Evolutionary conservation across 2,329 filamentous ascomycete species (phyloP).

Genomic region (Orbilia blumenaviensis): DNA sequence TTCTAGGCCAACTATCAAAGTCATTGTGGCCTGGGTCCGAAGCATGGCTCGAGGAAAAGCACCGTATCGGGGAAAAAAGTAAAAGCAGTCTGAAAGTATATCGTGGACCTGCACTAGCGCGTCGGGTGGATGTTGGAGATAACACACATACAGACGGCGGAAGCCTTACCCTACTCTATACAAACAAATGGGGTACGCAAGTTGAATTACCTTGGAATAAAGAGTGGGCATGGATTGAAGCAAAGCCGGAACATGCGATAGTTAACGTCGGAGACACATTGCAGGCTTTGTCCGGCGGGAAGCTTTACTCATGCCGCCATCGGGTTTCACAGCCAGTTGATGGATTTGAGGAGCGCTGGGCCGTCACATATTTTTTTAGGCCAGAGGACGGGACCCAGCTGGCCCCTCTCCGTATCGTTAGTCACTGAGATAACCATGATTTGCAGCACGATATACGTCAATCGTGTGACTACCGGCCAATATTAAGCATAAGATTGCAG

Average conservation of each 20-base stretch:
- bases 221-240: slow-evolving; percentile 57
- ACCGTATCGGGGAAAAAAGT: not conserved
- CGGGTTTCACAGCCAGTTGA: slow-evolving; percentile 54
- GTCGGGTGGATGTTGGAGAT: slow-evolving; percentile 54
- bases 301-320: slow-evolving; percentile 55
- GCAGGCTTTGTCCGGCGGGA: slow-evolving; percentile 55
- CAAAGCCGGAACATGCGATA: slow-evolving; percentile 58
- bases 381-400: not conserved
- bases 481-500: too few relatives aligned
- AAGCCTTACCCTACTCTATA: slow-evolving; percentile 58
- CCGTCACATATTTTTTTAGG: slow-evolving; percentile 19
- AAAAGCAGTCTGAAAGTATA: slow-evolving; percentile 28
- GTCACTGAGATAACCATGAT: too few relatives aligned
- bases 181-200: slow-evolving; percentile 59
- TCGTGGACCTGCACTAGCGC: slow-evolving; percentile 10
- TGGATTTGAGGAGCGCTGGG: slow-evolving; percentile 22
- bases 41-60: not conserved
- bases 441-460: too few relatives aligned
- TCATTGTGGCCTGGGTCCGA: slow-evolving; percentile 13
- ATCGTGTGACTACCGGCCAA: too few relatives aligned
- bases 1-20: not conserved
- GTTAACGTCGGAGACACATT: slow-evolving; percentile 60
- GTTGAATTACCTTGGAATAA: slow-evolving; percentile 51
- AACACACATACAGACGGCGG: slow-evolving; percentile 59
- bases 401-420: not conserved